Percentiles rank a stretch among this genome's conserved stretches.
phyloP scores from a whole-genome alignment of 495 filamentous ascomycete genomes.

The Copromyces sp. region DNA sequence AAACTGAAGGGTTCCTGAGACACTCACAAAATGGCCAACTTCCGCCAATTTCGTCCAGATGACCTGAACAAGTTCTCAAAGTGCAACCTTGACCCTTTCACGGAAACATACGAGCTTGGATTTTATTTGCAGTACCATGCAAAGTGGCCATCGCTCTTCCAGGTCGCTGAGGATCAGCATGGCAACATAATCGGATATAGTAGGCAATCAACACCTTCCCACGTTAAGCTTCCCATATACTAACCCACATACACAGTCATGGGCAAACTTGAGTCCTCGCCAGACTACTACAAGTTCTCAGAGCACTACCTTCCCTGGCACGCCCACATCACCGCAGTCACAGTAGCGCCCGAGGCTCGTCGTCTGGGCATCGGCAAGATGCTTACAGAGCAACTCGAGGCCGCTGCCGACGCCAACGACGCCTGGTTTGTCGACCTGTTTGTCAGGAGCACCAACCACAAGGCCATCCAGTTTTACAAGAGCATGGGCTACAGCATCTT shows the following conservation, averaged over 20 bases:
- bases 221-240: background rate
- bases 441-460: constrained; percentile 77
- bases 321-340: constrained; percentile 93
- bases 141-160: constrained; percentile 90
- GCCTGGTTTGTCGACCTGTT: constrained; percentile 96
- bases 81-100: constrained; percentile 88
- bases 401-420: constrained; percentile 64
- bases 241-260: constrained; percentile 53
- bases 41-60: constrained; percentile 34
- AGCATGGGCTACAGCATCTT: constrained; percentile 85
- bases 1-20: background rate
- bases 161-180: constrained; percentile 66
- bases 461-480: constrained; percentile 79
- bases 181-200: constrained; percentile 90
- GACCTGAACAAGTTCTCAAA: constrained; percentile 53
- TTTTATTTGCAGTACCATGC: constrained; percentile 95
- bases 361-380: constrained; percentile 75
- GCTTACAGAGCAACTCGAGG: constrained; percentile 70
- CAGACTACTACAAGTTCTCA: constrained; percentile 54
- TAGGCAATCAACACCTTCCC: constrained; percentile 32
- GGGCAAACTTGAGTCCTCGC: constrained; percentile 89
- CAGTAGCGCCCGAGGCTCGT: constrained; percentile 77
- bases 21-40: constrained; percentile 31
- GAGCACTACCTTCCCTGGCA: constrained; percentile 93
- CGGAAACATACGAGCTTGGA: constrained; percentile 88